Evolutionary conservation across 441 rosid species (phyloP), one percentile per base, ranked within the genome.

Genomic region (Erysimum cheiri): DNA sequence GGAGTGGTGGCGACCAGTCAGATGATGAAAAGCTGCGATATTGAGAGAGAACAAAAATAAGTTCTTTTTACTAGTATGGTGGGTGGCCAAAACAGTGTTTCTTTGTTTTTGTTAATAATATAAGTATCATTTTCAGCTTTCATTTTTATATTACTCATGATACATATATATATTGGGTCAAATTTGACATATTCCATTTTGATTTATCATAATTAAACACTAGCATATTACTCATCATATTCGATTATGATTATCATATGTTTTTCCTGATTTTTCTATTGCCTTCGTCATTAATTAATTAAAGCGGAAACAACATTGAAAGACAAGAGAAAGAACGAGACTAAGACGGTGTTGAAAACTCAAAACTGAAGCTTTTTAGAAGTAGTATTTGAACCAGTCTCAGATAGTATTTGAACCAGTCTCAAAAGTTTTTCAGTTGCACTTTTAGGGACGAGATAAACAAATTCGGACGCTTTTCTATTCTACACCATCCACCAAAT

Each of bases 201-300:
- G 35, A 8, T 56, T 33, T 17, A 14, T 48, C 37, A 37, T 7
- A 46, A 13, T 55, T 9, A 11, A 56, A 39, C 60, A 37, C 19
- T 29, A 56, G 76, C 65, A 65, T 57, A 64, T 72, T 56, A 56
- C 58, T 31, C 43, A 26, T 64, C 17, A 64, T 57, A 48, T 72
- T 64, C 65, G 37, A 19, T 13, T 47, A 28, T 48, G 7, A 28
- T 40, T 28, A 28, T 5, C 6, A 53, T 57, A n/a, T 40, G 5
- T 6, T 24, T 41, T 43, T 31, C 12, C 31, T 22, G 1, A 11
- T 10, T n/a, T 24, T 43, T 53, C 43, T 65, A 15, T 26, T 9
- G 46, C 15, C 24, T 22, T 49, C 47, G 19, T 63, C 43, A 2
- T 33, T 22, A 35, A 19, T 48, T 35, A 10, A 3, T 40, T 29